Conservation (phyloP, 805 yeast species). For the Candida ulmi region DNA sequence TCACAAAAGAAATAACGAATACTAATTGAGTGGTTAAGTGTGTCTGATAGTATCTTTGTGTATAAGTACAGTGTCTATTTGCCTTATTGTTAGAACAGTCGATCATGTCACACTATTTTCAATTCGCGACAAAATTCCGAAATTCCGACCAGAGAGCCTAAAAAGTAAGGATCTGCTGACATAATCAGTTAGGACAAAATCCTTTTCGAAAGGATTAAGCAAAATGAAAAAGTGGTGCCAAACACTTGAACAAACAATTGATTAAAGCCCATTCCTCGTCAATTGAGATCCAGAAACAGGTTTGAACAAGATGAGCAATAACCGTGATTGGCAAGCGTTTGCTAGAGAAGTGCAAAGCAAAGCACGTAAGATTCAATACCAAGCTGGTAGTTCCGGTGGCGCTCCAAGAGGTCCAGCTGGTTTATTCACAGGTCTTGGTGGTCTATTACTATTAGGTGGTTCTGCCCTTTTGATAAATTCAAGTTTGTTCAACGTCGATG, state of each 20-base stretch:
- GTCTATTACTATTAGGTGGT: slow-evolving; percentile 51
- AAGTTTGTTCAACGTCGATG: slow-evolving; percentile 82
- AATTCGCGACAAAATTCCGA: no score
- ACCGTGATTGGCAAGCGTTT: slow-evolving; percentile 45
- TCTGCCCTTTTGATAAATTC: slow-evolving; percentile 48
- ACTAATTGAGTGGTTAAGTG: no score
- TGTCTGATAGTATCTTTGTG: no score
- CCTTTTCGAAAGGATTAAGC: not conserved
- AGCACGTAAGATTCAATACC: slow-evolving; percentile 35
- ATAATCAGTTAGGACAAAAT: no score
- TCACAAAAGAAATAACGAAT: no score
- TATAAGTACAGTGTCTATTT: no score
- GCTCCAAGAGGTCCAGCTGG: slow-evolving; percentile 39
- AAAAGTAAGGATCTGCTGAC: no score
- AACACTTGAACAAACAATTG: no score
- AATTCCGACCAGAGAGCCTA: no score
- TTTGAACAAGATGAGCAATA: slow-evolving; percentile 19
- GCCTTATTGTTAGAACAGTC: no score
- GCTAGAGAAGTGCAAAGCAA: slow-evolving; percentile 45
- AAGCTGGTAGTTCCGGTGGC: slow-evolving; percentile 32
- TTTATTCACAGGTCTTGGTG: slow-evolving; percentile 58
- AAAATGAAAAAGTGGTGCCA: not conserved
- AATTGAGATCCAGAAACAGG: no score
- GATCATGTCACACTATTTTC: no score
- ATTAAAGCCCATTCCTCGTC: not conserved